Percentiles rank a stretch among this genome's conserved stretches.
Evolutionary conservation across 768 basidiomycete species (phyloP).

Genomic region (Lactifluus piperatus): DNA sequence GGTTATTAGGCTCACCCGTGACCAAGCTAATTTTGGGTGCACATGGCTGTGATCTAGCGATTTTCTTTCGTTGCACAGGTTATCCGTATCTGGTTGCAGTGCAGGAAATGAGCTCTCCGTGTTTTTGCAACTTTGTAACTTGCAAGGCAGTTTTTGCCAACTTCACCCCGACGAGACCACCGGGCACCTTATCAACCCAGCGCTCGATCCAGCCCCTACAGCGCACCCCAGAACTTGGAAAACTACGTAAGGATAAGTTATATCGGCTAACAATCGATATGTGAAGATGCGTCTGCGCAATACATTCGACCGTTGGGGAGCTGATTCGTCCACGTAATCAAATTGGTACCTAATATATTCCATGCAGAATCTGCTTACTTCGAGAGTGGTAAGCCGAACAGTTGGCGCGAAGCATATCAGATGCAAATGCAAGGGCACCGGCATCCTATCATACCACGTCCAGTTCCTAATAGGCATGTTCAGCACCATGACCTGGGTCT

Average conservation of each 20-base stretch:
- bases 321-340: neutral
- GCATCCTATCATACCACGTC: neutral
- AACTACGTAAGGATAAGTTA: neutral
- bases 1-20: neutral
- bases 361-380: neutral
- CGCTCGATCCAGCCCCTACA: neutral
- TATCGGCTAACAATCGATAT: neutral
- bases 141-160: neutral
- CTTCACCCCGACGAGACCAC: neutral
- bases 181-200: neutral
- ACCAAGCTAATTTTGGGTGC: neutral
- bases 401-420: neutral
- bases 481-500: neutral
- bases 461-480: neutral
- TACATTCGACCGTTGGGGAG: neutral
- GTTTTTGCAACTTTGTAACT: neutral
- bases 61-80: neutral
- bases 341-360: neutral
- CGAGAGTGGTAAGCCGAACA: neutral
- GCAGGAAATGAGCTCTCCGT: neutral
- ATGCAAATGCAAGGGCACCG: neutral
- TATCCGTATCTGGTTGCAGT: too few species aligned
- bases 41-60: neutral
- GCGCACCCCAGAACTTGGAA: neutral
- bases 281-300: neutral